phyloP scores from a whole-genome alignment of 2,329 filamentous ascomycete species.

The Coniochaeta hoffmannii region DNA sequence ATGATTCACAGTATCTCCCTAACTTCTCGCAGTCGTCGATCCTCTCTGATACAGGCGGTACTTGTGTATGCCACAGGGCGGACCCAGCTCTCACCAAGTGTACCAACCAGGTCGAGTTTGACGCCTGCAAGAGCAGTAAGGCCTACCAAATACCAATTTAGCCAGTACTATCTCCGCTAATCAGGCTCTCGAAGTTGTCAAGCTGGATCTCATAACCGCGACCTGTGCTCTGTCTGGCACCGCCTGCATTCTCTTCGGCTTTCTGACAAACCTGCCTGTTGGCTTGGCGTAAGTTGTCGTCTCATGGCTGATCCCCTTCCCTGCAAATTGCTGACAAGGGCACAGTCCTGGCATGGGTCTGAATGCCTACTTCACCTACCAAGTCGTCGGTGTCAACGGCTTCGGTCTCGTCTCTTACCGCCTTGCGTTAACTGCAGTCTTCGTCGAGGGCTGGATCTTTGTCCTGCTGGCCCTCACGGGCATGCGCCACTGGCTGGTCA shows the following conservation, averaged over 20 bases:
- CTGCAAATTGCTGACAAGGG: slow-evolving; percentile 2
- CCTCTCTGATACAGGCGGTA: slow-evolving; percentile 68
- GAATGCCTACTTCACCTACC: slow-evolving; percentile 61
- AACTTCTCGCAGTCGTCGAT: slow-evolving; percentile 52
- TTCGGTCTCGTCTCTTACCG: slow-evolving; percentile 49
- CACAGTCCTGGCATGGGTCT: slow-evolving; percentile 58
- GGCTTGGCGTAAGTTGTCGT: slow-evolving; percentile 55
- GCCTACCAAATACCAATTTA: not conserved
- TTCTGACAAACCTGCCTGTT: slow-evolving; percentile 75
- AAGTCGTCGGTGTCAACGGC: slow-evolving; percentile 56
- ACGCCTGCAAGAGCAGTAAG: slow-evolving; percentile 39
- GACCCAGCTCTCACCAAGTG: slow-evolving; percentile 32
- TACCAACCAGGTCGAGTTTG: slow-evolving; percentile 35
- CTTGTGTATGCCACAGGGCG: slow-evolving; percentile 56
- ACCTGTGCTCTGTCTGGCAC: slow-evolving; percentile 75
- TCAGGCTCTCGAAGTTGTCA: slow-evolving; percentile 40
- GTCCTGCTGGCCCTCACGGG: slow-evolving; percentile 57
- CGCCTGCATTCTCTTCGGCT: slow-evolving; percentile 68
- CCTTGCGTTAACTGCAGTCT: slow-evolving; percentile 55
- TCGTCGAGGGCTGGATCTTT: slow-evolving; percentile 59
- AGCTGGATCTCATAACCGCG: slow-evolving; percentile 72
- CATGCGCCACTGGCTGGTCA: slow-evolving; percentile 66
- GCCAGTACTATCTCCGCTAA: slow-evolving; percentile 3
- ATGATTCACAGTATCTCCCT: slow-evolving; percentile 3
- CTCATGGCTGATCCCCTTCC: not conserved